phyloP scores from a whole-genome alignment of 2,329 filamentous ascomycete species.

The Ophiostoma triangulosporum region DNA sequence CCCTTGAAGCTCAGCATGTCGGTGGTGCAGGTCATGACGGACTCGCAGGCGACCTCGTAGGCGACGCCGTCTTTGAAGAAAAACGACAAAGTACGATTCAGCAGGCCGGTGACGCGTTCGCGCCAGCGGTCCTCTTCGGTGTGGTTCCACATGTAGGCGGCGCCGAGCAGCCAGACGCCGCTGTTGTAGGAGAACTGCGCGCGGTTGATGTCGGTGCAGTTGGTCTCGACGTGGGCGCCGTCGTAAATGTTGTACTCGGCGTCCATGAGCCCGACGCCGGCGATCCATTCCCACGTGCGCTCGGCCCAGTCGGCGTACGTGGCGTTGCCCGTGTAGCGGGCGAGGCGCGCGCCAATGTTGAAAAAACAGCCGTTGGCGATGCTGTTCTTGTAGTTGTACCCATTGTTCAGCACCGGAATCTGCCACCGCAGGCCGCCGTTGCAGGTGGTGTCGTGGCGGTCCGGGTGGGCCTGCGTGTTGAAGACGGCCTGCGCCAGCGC shows the following conservation, averaged over 20 bases:
- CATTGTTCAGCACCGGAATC: slow-evolving; percentile 46
- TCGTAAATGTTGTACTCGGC: slow-evolving; percentile 44
- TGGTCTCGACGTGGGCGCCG: slow-evolving; percentile 34
- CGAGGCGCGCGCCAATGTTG: slow-evolving; percentile 43
- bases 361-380: slow-evolving; percentile 36
- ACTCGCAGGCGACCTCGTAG: slow-evolving; percentile 44
- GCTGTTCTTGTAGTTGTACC: slow-evolving; percentile 50
- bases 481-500: slow-evolving; percentile 45
- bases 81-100: slow-evolving; percentile 28
- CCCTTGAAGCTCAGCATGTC: slow-evolving; percentile 49
- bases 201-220: slow-evolving; percentile 39
- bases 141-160: slow-evolving; percentile 45
- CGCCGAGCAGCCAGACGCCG: slow-evolving; percentile 38
- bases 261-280: slow-evolving; percentile 36
- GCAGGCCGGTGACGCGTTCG: slow-evolving; percentile 32
- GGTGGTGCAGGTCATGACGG: slow-evolving; percentile 33
- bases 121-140: slow-evolving; percentile 24
- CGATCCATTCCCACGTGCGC: slow-evolving; percentile 44
- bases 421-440: slow-evolving; percentile 54
- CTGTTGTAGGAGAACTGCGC: slow-evolving; percentile 44
- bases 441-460: slow-evolving; percentile 42
- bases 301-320: slow-evolving; percentile 43
- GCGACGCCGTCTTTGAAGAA: slow-evolving; percentile 35
- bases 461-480: slow-evolving; percentile 30
- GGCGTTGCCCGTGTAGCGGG: slow-evolving; percentile 43